Conservation (phyloP, 108 stramenopile genomes). For the Cyclotella sp. region DNA sequence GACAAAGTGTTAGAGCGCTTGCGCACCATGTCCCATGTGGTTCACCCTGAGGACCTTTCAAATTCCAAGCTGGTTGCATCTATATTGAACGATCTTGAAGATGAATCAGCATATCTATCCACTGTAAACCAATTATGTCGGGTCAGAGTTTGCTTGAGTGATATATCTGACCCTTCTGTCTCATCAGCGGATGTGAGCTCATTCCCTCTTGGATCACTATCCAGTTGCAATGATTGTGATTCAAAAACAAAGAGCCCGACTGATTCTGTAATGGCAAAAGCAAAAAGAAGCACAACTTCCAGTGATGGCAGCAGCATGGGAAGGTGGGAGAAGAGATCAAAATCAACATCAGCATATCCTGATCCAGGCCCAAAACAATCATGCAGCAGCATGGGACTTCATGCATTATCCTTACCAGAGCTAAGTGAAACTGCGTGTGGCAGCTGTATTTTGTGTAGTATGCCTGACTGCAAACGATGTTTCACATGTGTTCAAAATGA, state of each 20-base stretch:
- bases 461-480: slow-evolving; percentile 40
- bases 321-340: neutral
- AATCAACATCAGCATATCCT: neutral
- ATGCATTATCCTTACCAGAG: slow-evolving; percentile 3
- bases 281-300: neutral
- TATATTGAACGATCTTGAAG: slow-evolving; percentile 41
- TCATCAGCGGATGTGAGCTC: neutral
- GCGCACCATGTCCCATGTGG: slow-evolving; percentile 13
- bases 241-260: neutral
- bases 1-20: slow-evolving; percentile 20
- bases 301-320: slow-evolving; percentile 2
- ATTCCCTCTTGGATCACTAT: slow-evolving; percentile 1
- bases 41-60: slow-evolving; percentile 4
- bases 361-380: neutral
- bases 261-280: neutral
- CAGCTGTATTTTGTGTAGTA: slow-evolving; percentile 36
- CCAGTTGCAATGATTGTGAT: neutral
- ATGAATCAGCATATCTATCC: slow-evolving; percentile 30
- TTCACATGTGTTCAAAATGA: slow-evolving; percentile 15
- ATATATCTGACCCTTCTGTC: slow-evolving; percentile 5
- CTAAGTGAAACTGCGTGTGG: slow-evolving; percentile 9
- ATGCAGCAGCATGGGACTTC: neutral
- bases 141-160: slow-evolving; percentile 24
- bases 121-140: slow-evolving; percentile 26
- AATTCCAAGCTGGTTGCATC: slow-evolving; percentile 18